phyloP scores from a whole-genome alignment of 495 filamentous ascomycete species.

The Talaromyces thailandensis region DNA sequence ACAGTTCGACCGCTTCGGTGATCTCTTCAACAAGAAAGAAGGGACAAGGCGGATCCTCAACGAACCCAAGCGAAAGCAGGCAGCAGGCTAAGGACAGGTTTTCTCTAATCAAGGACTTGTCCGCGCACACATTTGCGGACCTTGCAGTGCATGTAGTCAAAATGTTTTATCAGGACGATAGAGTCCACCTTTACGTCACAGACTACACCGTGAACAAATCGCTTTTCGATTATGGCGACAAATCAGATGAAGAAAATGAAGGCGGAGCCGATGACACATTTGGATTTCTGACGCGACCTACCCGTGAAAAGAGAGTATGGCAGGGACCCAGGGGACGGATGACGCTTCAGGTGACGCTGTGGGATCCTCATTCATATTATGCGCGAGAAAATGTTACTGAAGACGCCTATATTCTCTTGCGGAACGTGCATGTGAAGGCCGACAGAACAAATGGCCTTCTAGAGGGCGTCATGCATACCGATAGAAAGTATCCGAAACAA shows the following conservation, averaged over 20 bases:
- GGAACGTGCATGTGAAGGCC: constrained; percentile 63
- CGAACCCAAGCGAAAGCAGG: background rate
- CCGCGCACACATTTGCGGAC: constrained; percentile 51
- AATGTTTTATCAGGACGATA: constrained; percentile 41
- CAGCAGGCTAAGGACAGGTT: constrained; percentile 39
- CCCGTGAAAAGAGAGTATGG: constrained; percentile 42
- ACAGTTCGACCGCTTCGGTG: constrained; percentile 9
- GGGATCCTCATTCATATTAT: constrained; percentile 54
- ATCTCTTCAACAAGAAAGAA: background rate
- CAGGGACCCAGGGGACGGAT: constrained; percentile 68
- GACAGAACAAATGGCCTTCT: constrained; percentile 41
- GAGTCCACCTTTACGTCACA: constrained; percentile 62
- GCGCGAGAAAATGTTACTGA: constrained; percentile 45
- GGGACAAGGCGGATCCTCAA: background rate
- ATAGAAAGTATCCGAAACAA: constrained; percentile 40
- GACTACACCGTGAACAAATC: constrained; percentile 70
- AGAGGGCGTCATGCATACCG: constrained; percentile 65
- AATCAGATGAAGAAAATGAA: constrained; percentile 16
- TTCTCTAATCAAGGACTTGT: constrained; percentile 54
- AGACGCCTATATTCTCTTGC: constrained; percentile 53
- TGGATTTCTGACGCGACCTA: constrained; percentile 25
- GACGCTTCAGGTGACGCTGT: constrained; percentile 65
- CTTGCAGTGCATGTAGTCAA: constrained; percentile 70
- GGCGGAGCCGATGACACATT: constrained; percentile 39
- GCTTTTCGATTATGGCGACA: constrained; percentile 49